phyloP scores from a whole-genome alignment of 2,329 filamentous ascomycete genomes.

The Dothideomycetidae sp. region DNA sequence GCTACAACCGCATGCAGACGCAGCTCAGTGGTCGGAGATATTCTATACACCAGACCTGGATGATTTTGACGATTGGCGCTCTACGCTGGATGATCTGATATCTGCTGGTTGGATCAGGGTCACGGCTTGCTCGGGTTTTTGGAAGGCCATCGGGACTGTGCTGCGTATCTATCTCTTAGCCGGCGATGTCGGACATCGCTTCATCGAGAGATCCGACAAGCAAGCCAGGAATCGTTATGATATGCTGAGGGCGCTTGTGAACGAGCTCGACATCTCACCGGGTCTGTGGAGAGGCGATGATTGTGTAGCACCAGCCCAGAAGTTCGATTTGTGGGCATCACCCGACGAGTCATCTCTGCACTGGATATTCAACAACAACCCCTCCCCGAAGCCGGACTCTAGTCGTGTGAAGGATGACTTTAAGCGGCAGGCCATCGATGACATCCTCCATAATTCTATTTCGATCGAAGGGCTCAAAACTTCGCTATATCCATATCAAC shows the following conservation, averaged over 20 bases:
- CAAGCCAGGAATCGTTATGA: slow-evolving; percentile 30
- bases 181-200: slow-evolving; percentile 45
- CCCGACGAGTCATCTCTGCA: slow-evolving; percentile 43
- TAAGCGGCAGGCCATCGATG: slow-evolving; percentile 39
- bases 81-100: slow-evolving; percentile 10
- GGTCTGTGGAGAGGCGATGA: slow-evolving; percentile 40
- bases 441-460: slow-evolving; percentile 36
- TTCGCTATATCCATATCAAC: slow-evolving; percentile 62
- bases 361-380: slow-evolving; percentile 58
- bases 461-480: slow-evolving; percentile 47
- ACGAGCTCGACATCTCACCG: slow-evolving; percentile 40
- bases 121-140: not conserved
- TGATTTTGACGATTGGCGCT: not conserved
- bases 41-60: slow-evolving; percentile 1
- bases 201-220: slow-evolving; percentile 36
- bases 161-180: slow-evolving; percentile 48
- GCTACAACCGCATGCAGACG: not conserved
- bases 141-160: not conserved
- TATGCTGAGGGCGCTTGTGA: slow-evolving; percentile 30
- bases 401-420: slow-evolving; percentile 36
- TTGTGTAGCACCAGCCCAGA: slow-evolving; percentile 12
- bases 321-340: slow-evolving; percentile 28
- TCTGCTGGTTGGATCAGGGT: slow-evolving; percentile 15
- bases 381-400: slow-evolving; percentile 49
- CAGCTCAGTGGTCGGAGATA: slow-evolving; percentile 3